Evolutionary conservation across 2,329 filamentous ascomycete genomes (phyloP).

Genomic region (Helotiales sp.): DNA sequence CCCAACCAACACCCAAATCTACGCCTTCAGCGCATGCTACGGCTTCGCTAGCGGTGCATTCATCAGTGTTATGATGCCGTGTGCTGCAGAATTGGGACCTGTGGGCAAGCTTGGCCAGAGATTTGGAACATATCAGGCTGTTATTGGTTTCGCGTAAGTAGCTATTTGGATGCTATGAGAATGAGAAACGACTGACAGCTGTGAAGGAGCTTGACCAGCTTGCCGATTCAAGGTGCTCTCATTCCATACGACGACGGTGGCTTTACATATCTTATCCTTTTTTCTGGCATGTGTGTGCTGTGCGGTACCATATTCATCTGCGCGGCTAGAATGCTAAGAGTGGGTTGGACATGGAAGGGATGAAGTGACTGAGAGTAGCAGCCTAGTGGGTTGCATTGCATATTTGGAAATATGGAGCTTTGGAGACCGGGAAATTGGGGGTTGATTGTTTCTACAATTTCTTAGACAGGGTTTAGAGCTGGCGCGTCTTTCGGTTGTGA

Average conservation of each 20-base stretch:
- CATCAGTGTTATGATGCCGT: conserved; percentile 63
- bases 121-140: conserved; percentile 41
- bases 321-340: conserved; percentile 22
- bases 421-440: not conserved
- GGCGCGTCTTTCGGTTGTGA: not conserved
- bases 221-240: conserved; percentile 69
- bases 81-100: conserved; percentile 61
- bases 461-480: not conserved
- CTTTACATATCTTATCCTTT: conserved; percentile 57
- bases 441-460: not conserved
- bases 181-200: conserved; percentile 60
- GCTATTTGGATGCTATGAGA: conserved; percentile 45
- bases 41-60: conserved; percentile 71
- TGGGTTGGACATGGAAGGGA: conserved; percentile 10
- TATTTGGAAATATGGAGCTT: not conserved
- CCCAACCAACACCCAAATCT: conserved; percentile 51
- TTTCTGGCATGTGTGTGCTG: conserved; percentile 59
- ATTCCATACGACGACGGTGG: conserved; percentile 54
- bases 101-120: conserved; percentile 42
- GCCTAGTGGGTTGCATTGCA: not conserved
- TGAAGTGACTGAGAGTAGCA: not conserved
- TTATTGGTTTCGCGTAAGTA: conserved; percentile 63
- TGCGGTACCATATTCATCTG: conserved; percentile 47
- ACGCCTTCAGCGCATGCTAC: conserved; percentile 68
- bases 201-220: conserved; percentile 63